A percentile compares a stretch with the other conserved stretches of the same genome.
Conservation (phyloP, 2,329 filamentous ascomycete genomes). For the Zasmidium citrigriseum region DNA sequence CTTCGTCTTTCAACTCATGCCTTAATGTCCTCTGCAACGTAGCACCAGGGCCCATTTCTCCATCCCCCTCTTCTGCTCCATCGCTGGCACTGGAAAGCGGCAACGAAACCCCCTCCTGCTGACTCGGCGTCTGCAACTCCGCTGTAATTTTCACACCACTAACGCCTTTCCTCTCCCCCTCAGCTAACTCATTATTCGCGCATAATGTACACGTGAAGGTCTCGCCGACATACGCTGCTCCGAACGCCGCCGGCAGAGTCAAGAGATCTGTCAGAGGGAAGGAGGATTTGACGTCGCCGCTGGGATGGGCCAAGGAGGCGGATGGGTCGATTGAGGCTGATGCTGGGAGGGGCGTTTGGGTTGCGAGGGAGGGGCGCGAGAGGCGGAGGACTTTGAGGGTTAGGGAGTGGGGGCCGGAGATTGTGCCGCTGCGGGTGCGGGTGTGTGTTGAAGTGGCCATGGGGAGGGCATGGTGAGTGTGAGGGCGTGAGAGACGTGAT, state of each 20-base stretch:
- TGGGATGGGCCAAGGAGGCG: slow-evolving; percentile 75
- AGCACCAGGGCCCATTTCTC: slow-evolving; percentile 56
- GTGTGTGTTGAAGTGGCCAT: slow-evolving; percentile 34
- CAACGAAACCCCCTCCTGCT: slow-evolving; percentile 64
- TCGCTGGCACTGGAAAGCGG: slow-evolving; percentile 38
- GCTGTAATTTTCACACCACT: slow-evolving; percentile 80
- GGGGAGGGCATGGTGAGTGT: neutral
- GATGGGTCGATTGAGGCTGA: slow-evolving; percentile 53
- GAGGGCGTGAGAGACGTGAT: neutral
- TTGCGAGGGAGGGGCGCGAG: slow-evolving; percentile 75
- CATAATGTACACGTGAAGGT: slow-evolving; percentile 92
- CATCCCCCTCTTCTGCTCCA: slow-evolving; percentile 47
- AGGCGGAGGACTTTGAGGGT: slow-evolving; percentile 84
- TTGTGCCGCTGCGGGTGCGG: slow-evolving; percentile 40
- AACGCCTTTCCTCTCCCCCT: slow-evolving; percentile 53
- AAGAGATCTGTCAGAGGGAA: slow-evolving; percentile 65
- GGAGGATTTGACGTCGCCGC: slow-evolving; percentile 46
- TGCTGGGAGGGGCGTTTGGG: slow-evolving; percentile 66
- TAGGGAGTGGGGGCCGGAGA: slow-evolving; percentile 66
- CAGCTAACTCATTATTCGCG: slow-evolving; percentile 79
- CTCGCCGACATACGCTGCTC: slow-evolving; percentile 92
- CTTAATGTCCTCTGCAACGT: slow-evolving; percentile 80
- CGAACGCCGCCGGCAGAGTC: slow-evolving; percentile 87
- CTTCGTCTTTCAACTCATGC: slow-evolving; percentile 91
- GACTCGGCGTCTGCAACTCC: slow-evolving; percentile 91